A percentile compares a stretch with the other conserved stretches of the same genome.
Conservation (phyloP, 495 filamentous ascomycete genomes). For the Lophium mytilinum region DNA sequence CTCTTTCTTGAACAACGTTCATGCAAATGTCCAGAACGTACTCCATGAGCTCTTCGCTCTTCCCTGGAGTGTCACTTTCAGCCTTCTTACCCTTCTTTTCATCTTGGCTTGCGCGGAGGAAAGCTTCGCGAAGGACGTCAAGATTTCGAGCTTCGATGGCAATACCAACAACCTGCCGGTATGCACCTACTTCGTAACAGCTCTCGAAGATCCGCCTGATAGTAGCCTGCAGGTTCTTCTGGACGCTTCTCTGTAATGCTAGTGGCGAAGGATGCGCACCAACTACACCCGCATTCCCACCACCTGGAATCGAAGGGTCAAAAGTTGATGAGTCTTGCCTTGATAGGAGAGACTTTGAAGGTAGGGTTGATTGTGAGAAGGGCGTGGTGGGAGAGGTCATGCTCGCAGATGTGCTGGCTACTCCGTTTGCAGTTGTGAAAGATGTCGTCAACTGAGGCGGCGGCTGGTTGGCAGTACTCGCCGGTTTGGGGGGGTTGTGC, state of each 20-base stretch:
- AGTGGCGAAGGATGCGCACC: slow-evolving; percentile 48
- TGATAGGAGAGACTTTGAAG: slow-evolving; percentile 88
- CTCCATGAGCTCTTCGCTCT: slow-evolving; percentile 88
- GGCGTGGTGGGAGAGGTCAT: slow-evolving; percentile 82
- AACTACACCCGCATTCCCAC: slow-evolving; percentile 44
- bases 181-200: slow-evolving; percentile 78
- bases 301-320: slow-evolving; percentile 47
- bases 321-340: slow-evolving; percentile 57
- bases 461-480: slow-evolving; percentile 41
- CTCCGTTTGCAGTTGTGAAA: slow-evolving; percentile 55
- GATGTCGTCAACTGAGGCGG: slow-evolving; percentile 65
- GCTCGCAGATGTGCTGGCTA: slow-evolving; percentile 58
- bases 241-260: slow-evolving; percentile 48
- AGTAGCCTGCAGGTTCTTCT: slow-evolving; percentile 66
- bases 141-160: slow-evolving; percentile 92
- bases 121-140: slow-evolving; percentile 78
- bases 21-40: slow-evolving; percentile 95
- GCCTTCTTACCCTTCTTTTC: slow-evolving; percentile 54
- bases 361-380: slow-evolving; percentile 83
- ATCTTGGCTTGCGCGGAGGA: slow-evolving; percentile 72
- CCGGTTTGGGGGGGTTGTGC: slow-evolving; percentile 50
- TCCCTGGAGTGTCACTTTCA: slow-evolving; percentile 18
- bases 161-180: slow-evolving; percentile 96
- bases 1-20: slow-evolving; percentile 91
- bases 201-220: slow-evolving; percentile 87